Conservation (phyloP, 1,139 yeast genomes). For the Pichia sp. region DNA sequence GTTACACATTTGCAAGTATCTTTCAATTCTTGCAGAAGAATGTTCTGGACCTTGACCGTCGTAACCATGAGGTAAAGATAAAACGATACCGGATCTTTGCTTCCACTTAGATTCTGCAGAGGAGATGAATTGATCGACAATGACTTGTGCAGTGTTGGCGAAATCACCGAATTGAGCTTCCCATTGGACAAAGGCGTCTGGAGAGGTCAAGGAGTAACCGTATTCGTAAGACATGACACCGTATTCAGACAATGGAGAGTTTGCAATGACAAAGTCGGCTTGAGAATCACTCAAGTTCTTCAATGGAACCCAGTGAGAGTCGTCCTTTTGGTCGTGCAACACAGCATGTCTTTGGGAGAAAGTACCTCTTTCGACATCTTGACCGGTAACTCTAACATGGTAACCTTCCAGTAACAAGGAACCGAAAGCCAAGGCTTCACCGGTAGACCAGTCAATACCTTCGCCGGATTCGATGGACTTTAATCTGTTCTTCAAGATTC, state of each 20-base stretch:
- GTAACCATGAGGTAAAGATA: constrained; percentile 97
- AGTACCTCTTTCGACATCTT: constrained; percentile 99
- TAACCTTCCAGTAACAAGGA: constrained; percentile 88
- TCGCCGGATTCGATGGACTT: constrained; percentile 86
- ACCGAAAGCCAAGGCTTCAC: constrained; percentile 98
- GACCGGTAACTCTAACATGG: constrained; percentile 97
- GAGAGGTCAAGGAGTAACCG: constrained; percentile 96
- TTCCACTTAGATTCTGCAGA: constrained; percentile 99
- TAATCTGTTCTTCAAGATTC: constrained; percentile 83
- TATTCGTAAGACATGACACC: constrained; percentile 99
- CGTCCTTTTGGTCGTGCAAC: constrained; percentile 90
- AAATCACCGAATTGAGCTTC: constrained; percentile 99
- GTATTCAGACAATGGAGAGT: constrained; percentile 97
- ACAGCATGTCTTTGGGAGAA: constrained; percentile 99
- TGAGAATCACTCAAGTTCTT: constrained; percentile 74
- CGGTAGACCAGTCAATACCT: constrained; percentile 98
- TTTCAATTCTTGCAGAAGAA: constrained; percentile 95
- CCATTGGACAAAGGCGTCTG: constrained; percentile 97
- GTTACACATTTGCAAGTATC: constrained; percentile 92
- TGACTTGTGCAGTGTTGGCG: constrained; percentile 98
- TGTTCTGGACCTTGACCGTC: constrained; percentile 99
- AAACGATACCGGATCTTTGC: constrained; percentile 94
- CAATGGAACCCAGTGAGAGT: constrained; percentile 78
- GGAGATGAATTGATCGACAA: constrained; percentile 93
- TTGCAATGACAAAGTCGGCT: constrained; percentile 83